phyloP scores from a whole-genome alignment of 768 basidiomycete genomes.

The Suillus variegatus region DNA sequence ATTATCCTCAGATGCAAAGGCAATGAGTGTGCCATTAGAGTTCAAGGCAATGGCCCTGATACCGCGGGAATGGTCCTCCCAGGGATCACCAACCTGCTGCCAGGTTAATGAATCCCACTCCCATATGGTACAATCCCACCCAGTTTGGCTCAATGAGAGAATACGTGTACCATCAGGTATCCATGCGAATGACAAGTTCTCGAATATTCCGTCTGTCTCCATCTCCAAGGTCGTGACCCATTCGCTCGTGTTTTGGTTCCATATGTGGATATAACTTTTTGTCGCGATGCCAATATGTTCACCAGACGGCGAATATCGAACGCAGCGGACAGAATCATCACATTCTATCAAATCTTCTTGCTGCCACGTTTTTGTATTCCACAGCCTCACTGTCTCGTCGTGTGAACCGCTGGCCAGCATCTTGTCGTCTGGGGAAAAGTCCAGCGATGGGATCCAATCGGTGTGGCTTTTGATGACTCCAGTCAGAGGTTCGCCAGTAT shows the following conservation, averaged over 20 bases:
- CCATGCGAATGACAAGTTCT: background rate
- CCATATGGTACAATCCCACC: background rate
- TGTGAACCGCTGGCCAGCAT: background rate
- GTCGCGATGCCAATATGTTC: background rate
- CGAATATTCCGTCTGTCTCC: background rate
- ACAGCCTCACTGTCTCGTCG: background rate
- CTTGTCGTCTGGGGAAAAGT: background rate
- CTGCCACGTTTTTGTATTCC: background rate
- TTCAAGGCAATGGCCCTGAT: background rate
- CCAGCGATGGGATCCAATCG: background rate
- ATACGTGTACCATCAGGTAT: background rate
- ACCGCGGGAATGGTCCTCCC: background rate
- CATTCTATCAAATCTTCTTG: background rate
- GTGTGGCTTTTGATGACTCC: background rate
- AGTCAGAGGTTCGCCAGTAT: background rate
- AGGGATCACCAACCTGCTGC: background rate
- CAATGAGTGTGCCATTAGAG: background rate
- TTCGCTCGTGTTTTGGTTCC: too few relatives aligned
- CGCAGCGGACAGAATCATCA: background rate
- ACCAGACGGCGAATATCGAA: background rate
- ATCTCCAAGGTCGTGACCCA: too few relatives aligned
- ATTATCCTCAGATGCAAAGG: background rate
- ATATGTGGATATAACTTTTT: background rate
- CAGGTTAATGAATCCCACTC: background rate
- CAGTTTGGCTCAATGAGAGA: background rate